These are phyloP conservation scores for Platanthera guangdongensis DNA, from an alignment of 106 monocot species.

Conservation along the genomic window DNA sequence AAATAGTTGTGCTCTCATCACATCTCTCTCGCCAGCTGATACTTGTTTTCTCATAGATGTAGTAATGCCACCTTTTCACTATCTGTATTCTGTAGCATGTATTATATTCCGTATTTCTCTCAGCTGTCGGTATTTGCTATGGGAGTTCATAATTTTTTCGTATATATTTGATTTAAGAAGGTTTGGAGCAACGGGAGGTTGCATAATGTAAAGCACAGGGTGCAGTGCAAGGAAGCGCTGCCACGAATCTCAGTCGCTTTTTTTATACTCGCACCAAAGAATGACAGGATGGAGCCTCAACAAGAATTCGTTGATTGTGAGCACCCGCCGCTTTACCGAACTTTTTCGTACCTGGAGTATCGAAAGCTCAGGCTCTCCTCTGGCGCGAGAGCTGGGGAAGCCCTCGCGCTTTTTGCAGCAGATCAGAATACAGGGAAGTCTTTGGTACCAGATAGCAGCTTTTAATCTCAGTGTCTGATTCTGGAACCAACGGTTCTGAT, in stretches of 20 bases:
- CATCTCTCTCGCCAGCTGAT: too few species aligned
- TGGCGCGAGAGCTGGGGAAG: constrained; percentile 21
- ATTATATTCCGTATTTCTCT: not conserved
- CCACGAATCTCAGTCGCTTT: constrained; percentile 34
- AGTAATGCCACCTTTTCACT: not conserved
- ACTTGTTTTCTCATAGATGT: too few species aligned
- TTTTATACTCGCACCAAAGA: constrained; percentile 46
- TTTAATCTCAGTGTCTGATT: not conserved
- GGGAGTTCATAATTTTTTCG: not conserved
- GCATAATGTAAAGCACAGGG: constrained; percentile 49
- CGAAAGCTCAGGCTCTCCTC: constrained; percentile 28
- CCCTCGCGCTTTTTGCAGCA: constrained; percentile 13
- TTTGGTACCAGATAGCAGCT: not conserved
- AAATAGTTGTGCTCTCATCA: too few species aligned
- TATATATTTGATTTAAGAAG: not conserved
- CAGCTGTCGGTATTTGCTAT: not conserved
- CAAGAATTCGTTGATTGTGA: constrained; percentile 23
- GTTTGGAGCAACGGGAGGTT: constrained; percentile 45
- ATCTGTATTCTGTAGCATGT: not conserved
- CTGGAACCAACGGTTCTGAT: not conserved
- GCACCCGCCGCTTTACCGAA: constrained; percentile 26
- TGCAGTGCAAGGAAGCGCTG: constrained; percentile 31
- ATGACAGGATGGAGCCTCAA: constrained; percentile 27
- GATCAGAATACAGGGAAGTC: not conserved
- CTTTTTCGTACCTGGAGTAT: constrained; percentile 32